Evolutionary conservation across 169 alveolate species (phyloP).

Genomic region (Fabrea salina): DNA sequence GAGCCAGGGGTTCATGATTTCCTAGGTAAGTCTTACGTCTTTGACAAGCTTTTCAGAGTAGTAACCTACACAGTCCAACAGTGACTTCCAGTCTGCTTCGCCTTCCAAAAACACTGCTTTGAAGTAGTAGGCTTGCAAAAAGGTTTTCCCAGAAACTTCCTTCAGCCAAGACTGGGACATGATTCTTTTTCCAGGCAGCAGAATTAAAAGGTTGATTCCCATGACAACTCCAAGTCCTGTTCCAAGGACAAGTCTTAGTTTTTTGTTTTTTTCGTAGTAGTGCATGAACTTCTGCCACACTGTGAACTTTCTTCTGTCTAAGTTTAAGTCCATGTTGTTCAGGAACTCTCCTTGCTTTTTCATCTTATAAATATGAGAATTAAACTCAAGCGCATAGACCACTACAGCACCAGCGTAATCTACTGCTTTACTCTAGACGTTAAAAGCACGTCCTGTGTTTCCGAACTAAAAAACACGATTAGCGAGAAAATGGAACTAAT

Average conservation of each 20-base stretch:
- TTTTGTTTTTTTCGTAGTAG: not conserved
- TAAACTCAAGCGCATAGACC: too few species aligned
- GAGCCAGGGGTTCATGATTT: not conserved
- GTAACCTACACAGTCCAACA: not conserved
- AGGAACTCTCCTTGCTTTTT: not conserved
- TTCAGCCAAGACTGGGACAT: not conserved
- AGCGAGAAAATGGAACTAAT: too few species aligned
- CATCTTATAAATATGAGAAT: too few species aligned
- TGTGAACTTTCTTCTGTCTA: not conserved
- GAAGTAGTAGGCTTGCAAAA: not conserved
- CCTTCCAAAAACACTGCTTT: not conserved
- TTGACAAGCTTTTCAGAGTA: not conserved
- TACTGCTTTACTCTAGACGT: too few species aligned
- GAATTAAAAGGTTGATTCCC: not conserved
- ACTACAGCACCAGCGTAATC: too few species aligned
- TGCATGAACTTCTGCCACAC: not conserved
- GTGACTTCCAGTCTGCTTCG: not conserved
- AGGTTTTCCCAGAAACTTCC: not conserved
- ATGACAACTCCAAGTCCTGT: not conserved
- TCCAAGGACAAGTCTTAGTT: not conserved
- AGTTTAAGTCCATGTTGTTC: not conserved
- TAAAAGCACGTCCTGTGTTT: too few species aligned
- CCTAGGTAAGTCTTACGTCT: too few species aligned
- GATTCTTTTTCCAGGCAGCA: not conserved
- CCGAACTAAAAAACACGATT: too few species aligned